phyloP scores from a whole-genome alignment of 345 rosid species.

The Syzygium oleosum region DNA sequence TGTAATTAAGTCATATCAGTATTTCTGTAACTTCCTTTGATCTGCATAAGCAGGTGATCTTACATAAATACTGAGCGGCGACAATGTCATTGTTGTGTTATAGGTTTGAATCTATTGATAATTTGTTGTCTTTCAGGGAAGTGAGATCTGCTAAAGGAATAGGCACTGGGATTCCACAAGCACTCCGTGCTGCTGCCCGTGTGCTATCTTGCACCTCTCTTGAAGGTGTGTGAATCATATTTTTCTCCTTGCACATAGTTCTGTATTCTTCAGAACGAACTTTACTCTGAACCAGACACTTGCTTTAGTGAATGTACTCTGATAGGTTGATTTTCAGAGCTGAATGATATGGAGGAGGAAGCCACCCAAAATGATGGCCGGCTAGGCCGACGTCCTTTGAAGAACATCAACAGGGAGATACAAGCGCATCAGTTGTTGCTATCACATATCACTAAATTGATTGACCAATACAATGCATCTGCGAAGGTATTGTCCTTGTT shows the following conservation, averaged over 20 bases:
- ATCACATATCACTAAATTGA: constrained; percentile 31
- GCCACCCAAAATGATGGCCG: constrained; percentile 75
- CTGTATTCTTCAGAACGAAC: not conserved
- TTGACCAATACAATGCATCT: constrained; percentile 27
- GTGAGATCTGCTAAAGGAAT: constrained; percentile 60
- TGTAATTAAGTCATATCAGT: not conserved
- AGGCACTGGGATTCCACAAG: constrained; percentile 77
- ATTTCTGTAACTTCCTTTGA: not conserved
- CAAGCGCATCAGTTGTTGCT: constrained; percentile 53
- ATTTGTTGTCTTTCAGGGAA: constrained; percentile 33
- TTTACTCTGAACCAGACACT: not conserved
- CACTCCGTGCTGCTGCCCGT: constrained; percentile 84
- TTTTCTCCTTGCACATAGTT: not conserved
- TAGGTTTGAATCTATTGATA: not conserved
- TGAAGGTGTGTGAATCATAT: constrained; percentile 31
- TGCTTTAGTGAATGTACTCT: not conserved
- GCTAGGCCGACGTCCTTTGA: constrained; percentile 59
- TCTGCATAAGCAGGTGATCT: not conserved
- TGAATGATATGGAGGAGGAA: constrained; percentile 49
- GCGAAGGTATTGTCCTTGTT: constrained; percentile 36
- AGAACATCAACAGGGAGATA: constrained; percentile 38
- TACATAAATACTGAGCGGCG: not conserved
- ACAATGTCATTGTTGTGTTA: not conserved
- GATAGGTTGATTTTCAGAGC: constrained; percentile 26
- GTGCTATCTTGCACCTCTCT: constrained; percentile 44